A percentile compares a stretch with the other conserved stretches of the same genome.
These are phyloP conservation scores for Colletotrichum eleusines DNA, from an alignment of 2,329 filamentous ascomycete species.

Conservation along the genomic window DNA sequence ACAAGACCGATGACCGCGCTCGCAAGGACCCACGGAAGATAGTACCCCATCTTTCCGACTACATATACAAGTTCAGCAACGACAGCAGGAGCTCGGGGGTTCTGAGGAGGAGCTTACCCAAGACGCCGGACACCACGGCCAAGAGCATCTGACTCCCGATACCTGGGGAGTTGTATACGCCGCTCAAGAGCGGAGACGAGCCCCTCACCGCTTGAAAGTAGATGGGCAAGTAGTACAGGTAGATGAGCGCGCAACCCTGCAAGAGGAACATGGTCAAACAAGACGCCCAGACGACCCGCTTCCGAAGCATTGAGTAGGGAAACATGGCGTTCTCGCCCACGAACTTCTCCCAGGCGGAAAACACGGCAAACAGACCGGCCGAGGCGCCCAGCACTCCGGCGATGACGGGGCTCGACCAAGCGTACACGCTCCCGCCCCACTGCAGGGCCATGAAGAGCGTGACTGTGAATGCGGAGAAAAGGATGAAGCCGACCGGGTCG, in stretches of 20 bases:
- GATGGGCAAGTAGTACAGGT: slow-evolving; percentile 62
- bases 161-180: slow-evolving; percentile 56
- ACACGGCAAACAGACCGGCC: slow-evolving; percentile 49
- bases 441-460: slow-evolving; percentile 59
- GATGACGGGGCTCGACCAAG: slow-evolving; percentile 54
- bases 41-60: not conserved
- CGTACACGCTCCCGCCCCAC: slow-evolving; percentile 54
- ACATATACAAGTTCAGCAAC: not conserved
- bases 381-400: slow-evolving; percentile 56
- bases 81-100: not conserved
- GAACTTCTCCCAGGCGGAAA: slow-evolving; percentile 57
- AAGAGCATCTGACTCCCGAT: slow-evolving; percentile 53
- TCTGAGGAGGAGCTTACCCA: slow-evolving; percentile 45
- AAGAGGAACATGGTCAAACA: slow-evolving; percentile 53
- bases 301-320: slow-evolving; percentile 56
- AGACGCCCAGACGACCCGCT: slow-evolving; percentile 57
- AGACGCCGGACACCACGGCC: slow-evolving; percentile 49
- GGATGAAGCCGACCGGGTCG: slow-evolving; percentile 56
- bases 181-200: slow-evolving; percentile 51
- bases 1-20: not conserved
- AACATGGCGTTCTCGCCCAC: slow-evolving; percentile 63
- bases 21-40: not conserved
- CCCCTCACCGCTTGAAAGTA: slow-evolving; percentile 64
- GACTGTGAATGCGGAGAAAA: slow-evolving; percentile 56
- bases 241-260: slow-evolving; percentile 58